Evolutionary conservation across 768 basidiomycete genomes (phyloP).

Genomic region (Kwoniella botswanensis): DNA sequence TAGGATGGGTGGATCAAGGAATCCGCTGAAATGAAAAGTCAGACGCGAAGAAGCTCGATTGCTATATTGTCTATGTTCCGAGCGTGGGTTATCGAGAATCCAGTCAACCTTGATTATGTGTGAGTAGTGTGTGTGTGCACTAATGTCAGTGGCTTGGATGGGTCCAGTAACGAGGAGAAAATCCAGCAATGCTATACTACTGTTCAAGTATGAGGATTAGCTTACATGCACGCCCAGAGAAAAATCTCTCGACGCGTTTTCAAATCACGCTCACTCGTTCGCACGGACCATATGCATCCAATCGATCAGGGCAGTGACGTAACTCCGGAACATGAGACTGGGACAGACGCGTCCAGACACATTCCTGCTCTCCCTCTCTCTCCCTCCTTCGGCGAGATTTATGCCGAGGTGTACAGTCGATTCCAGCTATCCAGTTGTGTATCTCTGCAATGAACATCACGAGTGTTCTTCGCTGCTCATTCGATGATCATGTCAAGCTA

Average conservation of each 20-base stretch:
- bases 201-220: too few relatives aligned
- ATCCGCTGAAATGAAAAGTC: background rate
- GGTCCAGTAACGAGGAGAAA: background rate
- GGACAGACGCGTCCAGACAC: background rate
- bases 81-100: background rate
- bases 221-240: background rate
- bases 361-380: background rate
- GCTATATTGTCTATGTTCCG: background rate
- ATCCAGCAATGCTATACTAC: background rate
- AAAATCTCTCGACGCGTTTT: background rate
- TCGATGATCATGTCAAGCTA: too few relatives aligned
- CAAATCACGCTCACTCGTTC: background rate
- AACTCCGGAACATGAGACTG: background rate
- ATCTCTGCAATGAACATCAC: too few relatives aligned
- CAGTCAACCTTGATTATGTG: too few relatives aligned
- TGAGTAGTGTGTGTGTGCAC: background rate
- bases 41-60: background rate
- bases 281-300: background rate
- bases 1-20: background rate
- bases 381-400: background rate
- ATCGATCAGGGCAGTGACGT: background rate
- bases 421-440: too few relatives aligned
- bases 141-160: slow-evolving; percentile 10
- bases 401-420: background rate
- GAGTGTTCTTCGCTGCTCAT: too few relatives aligned